These are phyloP conservation scores for Ustilago vetiveriae DNA, from an alignment of 1,284 basidiomycete species.

Conservation along the genomic window DNA sequence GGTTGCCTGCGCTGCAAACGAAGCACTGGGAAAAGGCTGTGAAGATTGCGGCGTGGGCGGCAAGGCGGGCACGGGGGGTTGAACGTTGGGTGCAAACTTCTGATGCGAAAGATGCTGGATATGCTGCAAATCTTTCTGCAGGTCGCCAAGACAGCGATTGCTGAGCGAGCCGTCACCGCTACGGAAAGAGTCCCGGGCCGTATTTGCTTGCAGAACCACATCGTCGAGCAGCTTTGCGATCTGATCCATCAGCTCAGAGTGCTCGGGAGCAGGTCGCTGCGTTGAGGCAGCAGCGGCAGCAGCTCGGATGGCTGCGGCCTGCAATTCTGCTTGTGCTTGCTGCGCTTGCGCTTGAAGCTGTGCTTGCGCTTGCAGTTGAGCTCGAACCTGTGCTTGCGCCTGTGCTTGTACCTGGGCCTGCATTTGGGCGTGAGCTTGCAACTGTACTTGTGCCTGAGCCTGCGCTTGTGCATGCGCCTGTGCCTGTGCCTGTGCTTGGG, in stretches of 20 bases:
- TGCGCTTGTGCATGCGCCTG: conserved; percentile 28
- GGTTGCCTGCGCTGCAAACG: conserved; percentile 11
- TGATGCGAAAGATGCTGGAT: conserved; percentile 55
- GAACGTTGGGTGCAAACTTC: conserved; percentile 32
- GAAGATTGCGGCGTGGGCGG: conserved; percentile 13
- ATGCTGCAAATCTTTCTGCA: conserved; percentile 50
- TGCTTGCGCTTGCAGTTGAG: conserved; percentile 26
- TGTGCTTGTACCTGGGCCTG: conserved; percentile 25
- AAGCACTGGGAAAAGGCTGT: conserved; percentile 9
- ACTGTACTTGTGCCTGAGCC: conserved; percentile 21
- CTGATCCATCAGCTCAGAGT: conserved; percentile 38
- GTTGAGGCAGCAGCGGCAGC: conserved; percentile 31
- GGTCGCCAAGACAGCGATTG: conserved; percentile 52
- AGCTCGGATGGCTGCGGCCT: conserved; percentile 27
- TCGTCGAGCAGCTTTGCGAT: conserved; percentile 54
- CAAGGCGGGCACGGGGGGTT: conserved; percentile 2
- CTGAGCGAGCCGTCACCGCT: conserved; percentile 52
- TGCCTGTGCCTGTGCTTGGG: conserved; percentile 7
- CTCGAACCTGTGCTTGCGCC: conserved; percentile 26
- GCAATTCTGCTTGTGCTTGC: conserved; percentile 30
- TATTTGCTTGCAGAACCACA: conserved; percentile 53
- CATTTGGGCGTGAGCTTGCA: conserved; percentile 22
- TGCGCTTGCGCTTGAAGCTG: conserved; percentile 30
- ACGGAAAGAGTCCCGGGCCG: conserved; percentile 52
- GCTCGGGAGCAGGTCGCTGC: conserved; percentile 19